These are phyloP conservation scores for Neurospora sp. DNA, from an alignment of 495 filamentous ascomycete genomes.

Conservation along the genomic window DNA sequence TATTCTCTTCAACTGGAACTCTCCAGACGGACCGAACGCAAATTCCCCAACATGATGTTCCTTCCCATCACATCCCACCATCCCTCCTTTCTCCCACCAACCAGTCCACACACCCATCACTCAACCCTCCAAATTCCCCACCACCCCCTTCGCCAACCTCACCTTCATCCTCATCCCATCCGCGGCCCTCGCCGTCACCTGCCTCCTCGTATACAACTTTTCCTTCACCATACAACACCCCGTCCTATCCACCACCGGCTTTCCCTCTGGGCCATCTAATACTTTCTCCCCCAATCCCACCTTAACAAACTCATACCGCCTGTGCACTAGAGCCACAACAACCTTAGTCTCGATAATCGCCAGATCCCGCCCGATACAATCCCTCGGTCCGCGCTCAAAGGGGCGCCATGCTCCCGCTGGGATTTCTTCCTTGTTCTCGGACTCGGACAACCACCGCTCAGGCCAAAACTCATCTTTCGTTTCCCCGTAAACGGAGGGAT, in stretches of 20 bases:
- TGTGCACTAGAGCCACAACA: constrained; percentile 27
- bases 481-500: constrained; percentile 45
- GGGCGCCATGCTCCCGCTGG: constrained; percentile 38
- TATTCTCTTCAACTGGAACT: not conserved
- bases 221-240: constrained; percentile 32
- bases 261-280: too few relatives aligned
- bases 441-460: constrained; percentile 51
- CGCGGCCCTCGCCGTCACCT: constrained; percentile 29
- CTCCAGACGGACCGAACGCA: not conserved
- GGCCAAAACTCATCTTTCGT: constrained; percentile 50
- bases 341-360: constrained; percentile 33
- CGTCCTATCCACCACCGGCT: constrained; percentile 23
- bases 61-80: not conserved
- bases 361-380: constrained; percentile 51
- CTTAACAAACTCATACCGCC: constrained; percentile 35
- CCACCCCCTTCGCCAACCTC: constrained; percentile 1
- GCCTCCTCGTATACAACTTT: constrained; percentile 31
- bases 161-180: constrained; percentile 29
- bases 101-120: not conserved
- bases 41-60: too few relatives aligned
- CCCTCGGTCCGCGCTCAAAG: constrained; percentile 46
- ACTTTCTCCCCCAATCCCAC: constrained; percentile 30
- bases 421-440: constrained; percentile 11
- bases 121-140: not conserved
- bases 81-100: not conserved